A percentile compares a stretch with the other conserved stretches of the same genome.
Evolutionary conservation across 2,329 filamentous ascomycete species (phyloP).

Genomic region (Colletotrichum theobromicola): DNA sequence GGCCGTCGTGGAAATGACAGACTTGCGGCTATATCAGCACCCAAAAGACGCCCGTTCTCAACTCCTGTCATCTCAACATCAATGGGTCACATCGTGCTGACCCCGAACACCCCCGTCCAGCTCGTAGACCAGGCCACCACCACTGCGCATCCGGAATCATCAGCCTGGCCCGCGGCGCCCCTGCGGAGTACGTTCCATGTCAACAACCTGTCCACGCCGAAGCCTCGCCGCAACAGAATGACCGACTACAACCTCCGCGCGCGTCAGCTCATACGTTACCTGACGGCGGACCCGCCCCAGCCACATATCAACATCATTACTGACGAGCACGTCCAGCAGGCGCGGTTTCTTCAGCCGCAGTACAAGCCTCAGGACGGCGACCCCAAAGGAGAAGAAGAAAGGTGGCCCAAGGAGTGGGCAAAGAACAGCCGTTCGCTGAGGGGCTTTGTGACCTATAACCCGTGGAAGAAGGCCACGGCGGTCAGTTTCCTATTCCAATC

Average conservation of each 20-base stretch:
- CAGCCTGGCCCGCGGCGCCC: not conserved
- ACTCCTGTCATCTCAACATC: not conserved
- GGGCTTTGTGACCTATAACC: not conserved
- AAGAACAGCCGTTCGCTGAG: not conserved
- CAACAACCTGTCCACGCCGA: not conserved
- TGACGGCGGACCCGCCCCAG: not conserved
- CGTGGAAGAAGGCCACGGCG: not conserved
- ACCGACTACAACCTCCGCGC: not conserved
- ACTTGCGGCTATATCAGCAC: not conserved
- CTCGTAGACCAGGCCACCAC: not conserved
- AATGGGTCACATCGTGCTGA: not conserved
- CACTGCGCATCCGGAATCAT: not conserved
- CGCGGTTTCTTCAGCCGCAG: not conserved
- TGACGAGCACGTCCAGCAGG: not conserved
- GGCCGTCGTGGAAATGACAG: not conserved
- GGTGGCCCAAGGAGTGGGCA: not conserved
- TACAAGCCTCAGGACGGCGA: not conserved
- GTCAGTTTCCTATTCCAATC: not conserved
- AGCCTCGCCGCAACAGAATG: not conserved
- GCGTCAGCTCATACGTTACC: not conserved
- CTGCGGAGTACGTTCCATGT: not conserved
- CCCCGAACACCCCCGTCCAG: not conserved
- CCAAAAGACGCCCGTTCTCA: not conserved
- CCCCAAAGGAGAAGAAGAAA: not conserved
- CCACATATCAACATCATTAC: not conserved